These are phyloP conservation scores for Glonium stellatum DNA, from an alignment of 495 filamentous ascomycete species.

Conservation along the genomic window DNA sequence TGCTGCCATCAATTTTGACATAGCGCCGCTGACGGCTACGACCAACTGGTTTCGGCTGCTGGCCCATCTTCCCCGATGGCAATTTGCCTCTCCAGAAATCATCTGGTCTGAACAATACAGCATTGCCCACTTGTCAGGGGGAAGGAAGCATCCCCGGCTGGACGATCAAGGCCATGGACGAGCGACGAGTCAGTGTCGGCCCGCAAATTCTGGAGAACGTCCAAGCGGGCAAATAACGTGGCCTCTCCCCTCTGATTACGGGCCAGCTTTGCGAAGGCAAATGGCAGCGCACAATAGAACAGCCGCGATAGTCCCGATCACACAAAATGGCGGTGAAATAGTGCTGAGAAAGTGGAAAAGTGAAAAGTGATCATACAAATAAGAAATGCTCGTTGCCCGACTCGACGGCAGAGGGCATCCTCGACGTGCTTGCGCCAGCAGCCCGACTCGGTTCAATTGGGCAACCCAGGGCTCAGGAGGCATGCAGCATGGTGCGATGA, in stretches of 20 bases:
- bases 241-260: background rate
- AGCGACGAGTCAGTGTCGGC: background rate
- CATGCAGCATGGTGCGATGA: background rate
- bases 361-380: background rate
- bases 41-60: background rate
- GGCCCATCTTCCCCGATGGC: background rate
- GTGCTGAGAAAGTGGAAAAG: background rate
- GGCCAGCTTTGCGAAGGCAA: background rate
- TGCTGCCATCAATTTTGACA: too few relatives aligned
- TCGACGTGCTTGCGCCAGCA: background rate
- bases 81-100: background rate
- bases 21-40: too few relatives aligned
- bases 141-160: background rate
- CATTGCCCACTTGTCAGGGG: background rate
- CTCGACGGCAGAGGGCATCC: background rate
- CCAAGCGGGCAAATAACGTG: background rate
- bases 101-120: background rate
- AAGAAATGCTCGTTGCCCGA: background rate
- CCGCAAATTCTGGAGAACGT: background rate
- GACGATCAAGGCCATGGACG: background rate
- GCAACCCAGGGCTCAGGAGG: too few relatives aligned
- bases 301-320: background rate
- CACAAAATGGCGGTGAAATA: constrained; percentile 3
- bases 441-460: background rate
- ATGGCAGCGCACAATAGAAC: background rate